Conservation (phyloP, 331 rosid genomes). For the Dryas integrifolia region DNA sequence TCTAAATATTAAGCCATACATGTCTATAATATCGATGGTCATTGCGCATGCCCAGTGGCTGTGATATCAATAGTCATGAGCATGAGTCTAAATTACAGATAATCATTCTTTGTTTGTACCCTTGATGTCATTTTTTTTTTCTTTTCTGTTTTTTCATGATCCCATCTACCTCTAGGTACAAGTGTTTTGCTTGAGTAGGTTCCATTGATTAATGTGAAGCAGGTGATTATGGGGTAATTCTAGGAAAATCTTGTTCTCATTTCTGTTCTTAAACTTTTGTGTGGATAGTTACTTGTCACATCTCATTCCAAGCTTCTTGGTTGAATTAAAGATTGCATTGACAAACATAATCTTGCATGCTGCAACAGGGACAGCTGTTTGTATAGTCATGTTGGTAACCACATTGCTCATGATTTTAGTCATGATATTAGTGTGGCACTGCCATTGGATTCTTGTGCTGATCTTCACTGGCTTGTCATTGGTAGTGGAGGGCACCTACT, state of each 20-base stretch:
- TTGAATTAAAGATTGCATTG: not conserved
- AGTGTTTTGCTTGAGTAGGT: not conserved
- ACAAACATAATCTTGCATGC: conserved; percentile 14
- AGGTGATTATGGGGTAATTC: not conserved
- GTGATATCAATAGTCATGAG: not conserved
- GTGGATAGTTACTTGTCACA: not conserved
- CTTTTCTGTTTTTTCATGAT: not conserved
- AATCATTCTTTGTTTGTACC: not conserved
- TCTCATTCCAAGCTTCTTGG: not conserved
- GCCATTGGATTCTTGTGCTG: conserved; percentile 88
- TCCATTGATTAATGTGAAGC: not conserved
- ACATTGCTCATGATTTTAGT: conserved; percentile 88
- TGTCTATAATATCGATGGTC: not conserved
- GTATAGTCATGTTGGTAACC: conserved; percentile 86
- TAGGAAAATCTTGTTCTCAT: not conserved
- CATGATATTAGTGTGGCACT: conserved; percentile 97
- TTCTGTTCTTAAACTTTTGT: not conserved
- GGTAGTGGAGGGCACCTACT: conserved; percentile 79
- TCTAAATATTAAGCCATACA: not conserved
- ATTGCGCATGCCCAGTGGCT: not conserved
- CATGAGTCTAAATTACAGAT: not conserved
- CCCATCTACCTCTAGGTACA: not conserved
- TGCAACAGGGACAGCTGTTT: conserved; percentile 90
- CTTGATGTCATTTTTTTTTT: not conserved
- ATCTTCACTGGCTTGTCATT: conserved; percentile 68